These are phyloP conservation scores for Emericellopsis atlantica DNA, from an alignment of 2,329 filamentous ascomycete genomes.

Conservation along the genomic window DNA sequence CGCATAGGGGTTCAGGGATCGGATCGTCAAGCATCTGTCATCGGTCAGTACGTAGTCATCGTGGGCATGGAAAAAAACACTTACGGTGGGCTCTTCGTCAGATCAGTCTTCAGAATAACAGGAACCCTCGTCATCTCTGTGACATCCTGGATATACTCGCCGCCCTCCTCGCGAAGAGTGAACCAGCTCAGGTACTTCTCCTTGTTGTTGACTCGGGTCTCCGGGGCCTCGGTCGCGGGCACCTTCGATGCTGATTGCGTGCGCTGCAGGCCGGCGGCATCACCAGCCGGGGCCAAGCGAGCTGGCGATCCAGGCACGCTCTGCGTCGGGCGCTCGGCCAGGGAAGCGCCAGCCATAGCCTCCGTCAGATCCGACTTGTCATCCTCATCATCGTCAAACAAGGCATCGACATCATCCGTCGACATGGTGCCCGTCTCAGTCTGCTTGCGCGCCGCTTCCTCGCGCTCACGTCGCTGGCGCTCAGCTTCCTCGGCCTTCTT, in stretches of 20 bases:
- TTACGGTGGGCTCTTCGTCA: conserved; percentile 98
- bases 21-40: conserved; percentile 66
- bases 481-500: conserved; percentile 74
- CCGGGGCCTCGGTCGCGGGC: conserved; percentile 58
- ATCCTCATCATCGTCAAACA: conserved; percentile 90
- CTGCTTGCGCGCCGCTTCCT: conserved; percentile 84
- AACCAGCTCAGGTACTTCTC: conserved; percentile 93
- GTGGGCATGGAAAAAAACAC: conserved; percentile 18
- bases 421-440: conserved; percentile 92
- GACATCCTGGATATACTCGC: conserved; percentile 96
- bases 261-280: conserved; percentile 59
- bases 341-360: conserved; percentile 79
- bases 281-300: conserved; percentile 48
- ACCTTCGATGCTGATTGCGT: conserved; percentile 93
- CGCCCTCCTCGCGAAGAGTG: conserved; percentile 78
- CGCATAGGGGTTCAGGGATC: conserved; percentile 70
- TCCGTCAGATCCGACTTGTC: conserved; percentile 83
- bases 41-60: conserved; percentile 9
- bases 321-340: conserved; percentile 82
- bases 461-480: conserved; percentile 70
- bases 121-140: conserved; percentile 95
- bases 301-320: conserved; percentile 88
- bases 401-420: conserved; percentile 83
- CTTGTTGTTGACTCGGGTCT: conserved; percentile 77
- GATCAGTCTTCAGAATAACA: conserved; percentile 96